Conservation (phyloP, 331 rosid species). For the Ulmus americana region DNA sequence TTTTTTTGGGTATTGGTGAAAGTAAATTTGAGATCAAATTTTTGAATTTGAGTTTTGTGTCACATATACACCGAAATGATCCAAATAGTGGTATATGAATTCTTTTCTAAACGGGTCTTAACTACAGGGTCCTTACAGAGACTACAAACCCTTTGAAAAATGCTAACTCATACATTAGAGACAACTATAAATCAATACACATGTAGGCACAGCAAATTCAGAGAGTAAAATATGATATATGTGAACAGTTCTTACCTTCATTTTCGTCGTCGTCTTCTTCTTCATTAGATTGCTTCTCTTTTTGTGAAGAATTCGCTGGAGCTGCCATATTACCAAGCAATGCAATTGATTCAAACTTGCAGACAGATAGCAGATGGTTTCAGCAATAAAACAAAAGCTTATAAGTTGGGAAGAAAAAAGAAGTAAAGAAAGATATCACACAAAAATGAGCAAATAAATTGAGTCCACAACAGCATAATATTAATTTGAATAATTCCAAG, state of each 20-base stretch:
- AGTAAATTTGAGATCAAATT: no score
- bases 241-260: background rate
- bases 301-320: conserved; percentile 13
- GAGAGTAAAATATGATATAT: background rate
- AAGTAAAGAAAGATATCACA: background rate
- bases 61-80: no score
- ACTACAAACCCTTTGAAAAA: no score
- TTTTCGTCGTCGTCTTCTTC: conserved; percentile 21
- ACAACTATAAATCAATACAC: no score
- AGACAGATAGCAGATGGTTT: background rate
- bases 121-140: no score
- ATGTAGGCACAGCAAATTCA: no score
- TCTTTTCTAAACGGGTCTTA: no score
- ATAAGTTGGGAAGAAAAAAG: background rate
- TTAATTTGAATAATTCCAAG: background rate
- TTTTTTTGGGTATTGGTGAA: no score
- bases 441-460: background rate
- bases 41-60: no score
- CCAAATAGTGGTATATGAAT: no score
- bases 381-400: background rate
- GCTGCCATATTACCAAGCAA: conserved; percentile 12
- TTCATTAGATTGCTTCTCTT: conserved; percentile 18
- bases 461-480: background rate
- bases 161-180: no score
- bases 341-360: conserved; percentile 3